Evolutionary conservation across 2,329 filamentous ascomycete species (phyloP).

Genomic region (Phaeophleospora eucalypticola): DNA sequence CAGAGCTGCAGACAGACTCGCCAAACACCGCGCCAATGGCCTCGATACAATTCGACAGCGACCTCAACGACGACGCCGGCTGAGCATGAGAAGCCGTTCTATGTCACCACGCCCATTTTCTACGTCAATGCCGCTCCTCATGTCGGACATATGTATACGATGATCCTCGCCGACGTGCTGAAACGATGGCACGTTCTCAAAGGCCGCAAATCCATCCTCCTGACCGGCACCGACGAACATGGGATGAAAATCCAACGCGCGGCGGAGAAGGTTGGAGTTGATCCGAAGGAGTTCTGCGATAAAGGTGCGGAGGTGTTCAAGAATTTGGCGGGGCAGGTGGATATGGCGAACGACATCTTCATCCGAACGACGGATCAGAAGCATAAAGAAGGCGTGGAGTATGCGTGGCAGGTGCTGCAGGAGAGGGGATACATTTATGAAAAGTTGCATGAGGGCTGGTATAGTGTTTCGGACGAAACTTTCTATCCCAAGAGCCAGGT

Average conservation of each 20-base stretch:
- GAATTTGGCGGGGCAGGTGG: constrained; percentile 64
- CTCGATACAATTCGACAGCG: constrained; percentile 14
- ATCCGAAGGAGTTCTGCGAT: constrained; percentile 85
- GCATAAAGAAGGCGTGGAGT: constrained; percentile 78
- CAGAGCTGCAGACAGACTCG: constrained; percentile 1
- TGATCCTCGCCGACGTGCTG: constrained; percentile 84
- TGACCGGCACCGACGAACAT: constrained; percentile 95
- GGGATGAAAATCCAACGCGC: constrained; percentile 96
- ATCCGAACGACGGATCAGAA: constrained; percentile 83
- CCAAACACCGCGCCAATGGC: constrained; percentile 3
- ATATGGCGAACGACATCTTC: constrained; percentile 77
- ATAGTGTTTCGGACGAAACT: constrained; percentile 92
- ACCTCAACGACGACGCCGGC: constrained; percentile 13
- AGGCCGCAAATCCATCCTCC: constrained; percentile 66
- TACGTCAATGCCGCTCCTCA: constrained; percentile 98
- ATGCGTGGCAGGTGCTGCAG: constrained; percentile 80
- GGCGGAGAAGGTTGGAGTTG: constrained; percentile 63
- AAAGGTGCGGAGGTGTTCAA: constrained; percentile 74
- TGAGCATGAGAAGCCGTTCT: constrained; percentile 68
- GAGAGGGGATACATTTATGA: constrained; percentile 40
- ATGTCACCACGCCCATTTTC: constrained; percentile 95
- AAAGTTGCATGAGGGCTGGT: constrained; percentile 68
- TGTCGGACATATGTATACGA: constrained; percentile 89
- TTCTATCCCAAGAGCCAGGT: constrained; percentile 81
- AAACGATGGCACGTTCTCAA: constrained; percentile 86